Evolutionary conservation across 192 early-diverging fungal genomes (phyloP), one percentile per base, ranked within the genome.

Genomic region (Coemansia sp.): DNA sequence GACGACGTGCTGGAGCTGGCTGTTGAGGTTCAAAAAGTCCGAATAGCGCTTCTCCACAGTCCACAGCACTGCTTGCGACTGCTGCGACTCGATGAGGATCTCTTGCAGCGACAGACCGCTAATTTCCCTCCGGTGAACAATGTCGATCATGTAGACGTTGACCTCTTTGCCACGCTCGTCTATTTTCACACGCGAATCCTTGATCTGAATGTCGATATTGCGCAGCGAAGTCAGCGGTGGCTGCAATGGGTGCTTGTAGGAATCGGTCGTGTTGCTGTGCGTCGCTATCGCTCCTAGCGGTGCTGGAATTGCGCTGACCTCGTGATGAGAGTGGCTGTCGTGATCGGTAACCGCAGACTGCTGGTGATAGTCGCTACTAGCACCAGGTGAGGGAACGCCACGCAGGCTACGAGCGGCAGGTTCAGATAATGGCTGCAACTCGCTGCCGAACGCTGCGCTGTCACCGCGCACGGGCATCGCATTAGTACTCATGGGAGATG

Each of bases 1-100:
- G 40, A 77, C 71, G 4, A 71, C 70, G 21, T 82, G 66, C 35
- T 74, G 77, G 76, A 94, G 91, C 87, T 90, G 88, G 37, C 74
- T 77, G 80, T 97, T 93, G 21, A 97, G 77, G 26, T 80, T 64
- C 35, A 93, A 67, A 77, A 97, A 94, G 71, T 97, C 95, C 2
- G 88, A 86, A 71, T 95, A 95, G 33, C 87, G 78, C 72, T 97
- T 97, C 67, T 94, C 92, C 50, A 94, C 84, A 9, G 86, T 88
- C 94, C 95, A 95, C 51, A 92, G 66, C 42, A 86, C 85, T 33
- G 85, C 82, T 39, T 79, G 83, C 11, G 64, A 48, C 57, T 66
- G 71, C 66, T 74, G 72, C 60, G 81, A 67, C 38, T 78, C 76
- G 11, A 67, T 66, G 36, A 79, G 70, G 10, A 76, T 76, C 69